phyloP scores from a whole-genome alignment of 306 rosid species.

The Aeschynomene evenia region DNA sequence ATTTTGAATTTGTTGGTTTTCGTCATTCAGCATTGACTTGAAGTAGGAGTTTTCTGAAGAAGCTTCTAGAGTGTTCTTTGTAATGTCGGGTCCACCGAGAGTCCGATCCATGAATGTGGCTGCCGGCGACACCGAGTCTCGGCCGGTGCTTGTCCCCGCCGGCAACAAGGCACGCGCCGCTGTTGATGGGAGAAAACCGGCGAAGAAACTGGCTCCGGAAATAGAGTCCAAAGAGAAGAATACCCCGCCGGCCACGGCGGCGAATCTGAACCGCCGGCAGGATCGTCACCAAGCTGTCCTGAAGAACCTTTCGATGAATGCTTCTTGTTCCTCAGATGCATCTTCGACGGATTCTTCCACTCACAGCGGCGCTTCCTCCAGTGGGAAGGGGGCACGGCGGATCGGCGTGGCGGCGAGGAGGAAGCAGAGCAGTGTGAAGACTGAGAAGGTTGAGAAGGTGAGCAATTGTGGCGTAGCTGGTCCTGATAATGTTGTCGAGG shows the following conservation, averaged over 20 bases:
- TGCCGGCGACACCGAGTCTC: conserved; percentile 44
- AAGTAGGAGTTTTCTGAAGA: background rate
- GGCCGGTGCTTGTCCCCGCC: conserved; percentile 67
- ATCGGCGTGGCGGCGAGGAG: conserved; percentile 35
- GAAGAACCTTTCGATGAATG: conserved; percentile 55
- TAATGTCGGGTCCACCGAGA: conserved; percentile 87
- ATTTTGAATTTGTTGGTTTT: conserved; percentile 26
- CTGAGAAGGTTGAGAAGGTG: conserved; percentile 39
- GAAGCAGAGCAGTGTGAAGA: conserved; percentile 32
- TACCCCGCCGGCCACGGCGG: conserved; percentile 41
- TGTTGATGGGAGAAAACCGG: conserved; percentile 40
- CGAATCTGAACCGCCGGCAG: conserved; percentile 43
- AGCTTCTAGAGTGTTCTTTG: conserved; percentile 26
- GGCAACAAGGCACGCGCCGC: conserved; percentile 56
- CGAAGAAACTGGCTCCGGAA: conserved; percentile 52
- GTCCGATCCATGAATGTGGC: conserved; percentile 68
- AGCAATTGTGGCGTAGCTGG: conserved; percentile 32
- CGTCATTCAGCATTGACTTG: conserved; percentile 31
- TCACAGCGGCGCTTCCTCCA: conserved; percentile 55
- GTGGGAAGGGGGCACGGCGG: conserved; percentile 47
- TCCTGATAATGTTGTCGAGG: conserved; percentile 29
- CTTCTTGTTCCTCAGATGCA: conserved; percentile 77
- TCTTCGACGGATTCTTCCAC: conserved; percentile 76
- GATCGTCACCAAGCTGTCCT: conserved; percentile 43
- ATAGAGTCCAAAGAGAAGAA: conserved; percentile 49